These are phyloP conservation scores for Clohesyomyces aquaticus DNA, from an alignment of 495 filamentous ascomycete species.

Conservation along the genomic window DNA sequence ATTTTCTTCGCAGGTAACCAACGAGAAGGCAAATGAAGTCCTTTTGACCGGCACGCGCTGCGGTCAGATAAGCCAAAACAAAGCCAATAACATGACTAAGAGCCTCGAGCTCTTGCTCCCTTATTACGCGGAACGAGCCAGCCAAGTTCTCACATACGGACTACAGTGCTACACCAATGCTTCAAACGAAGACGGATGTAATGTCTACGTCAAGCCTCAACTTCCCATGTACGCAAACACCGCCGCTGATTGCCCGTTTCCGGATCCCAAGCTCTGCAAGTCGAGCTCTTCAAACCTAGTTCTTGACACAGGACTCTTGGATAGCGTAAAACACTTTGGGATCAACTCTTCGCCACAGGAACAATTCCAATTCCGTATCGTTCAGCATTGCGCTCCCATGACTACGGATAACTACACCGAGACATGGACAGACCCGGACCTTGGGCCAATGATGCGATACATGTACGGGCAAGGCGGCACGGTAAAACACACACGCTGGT, in stretches of 20 bases:
- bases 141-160: slow-evolving; percentile 12
- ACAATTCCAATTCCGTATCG: slow-evolving; percentile 13
- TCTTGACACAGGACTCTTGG: slow-evolving; percentile 18
- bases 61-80: neutral
- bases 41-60: slow-evolving; percentile 20
- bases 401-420: slow-evolving; percentile 11
- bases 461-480: neutral
- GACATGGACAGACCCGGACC: neutral
- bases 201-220: slow-evolving; percentile 14
- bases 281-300: neutral
- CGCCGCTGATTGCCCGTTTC: slow-evolving; percentile 25
- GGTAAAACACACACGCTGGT: neutral
- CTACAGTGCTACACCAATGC: slow-evolving; percentile 27
- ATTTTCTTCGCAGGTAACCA: slow-evolving; percentile 30
- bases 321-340: slow-evolving; percentile 12
- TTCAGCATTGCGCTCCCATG: slow-evolving; percentile 14
- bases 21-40: slow-evolving; percentile 30
- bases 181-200: slow-evolving; percentile 15
- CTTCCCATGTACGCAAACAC: slow-evolving; percentile 1
- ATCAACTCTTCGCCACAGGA: slow-evolving; percentile 21
- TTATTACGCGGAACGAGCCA: slow-evolving; percentile 11
- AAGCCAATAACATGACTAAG: neutral
- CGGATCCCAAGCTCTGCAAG: slow-evolving; percentile 11
- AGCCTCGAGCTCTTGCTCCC: neutral
- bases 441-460: neutral